phyloP scores from a whole-genome alignment of 208 protist genomes.

The Acanthamoeba triangularis region DNA sequence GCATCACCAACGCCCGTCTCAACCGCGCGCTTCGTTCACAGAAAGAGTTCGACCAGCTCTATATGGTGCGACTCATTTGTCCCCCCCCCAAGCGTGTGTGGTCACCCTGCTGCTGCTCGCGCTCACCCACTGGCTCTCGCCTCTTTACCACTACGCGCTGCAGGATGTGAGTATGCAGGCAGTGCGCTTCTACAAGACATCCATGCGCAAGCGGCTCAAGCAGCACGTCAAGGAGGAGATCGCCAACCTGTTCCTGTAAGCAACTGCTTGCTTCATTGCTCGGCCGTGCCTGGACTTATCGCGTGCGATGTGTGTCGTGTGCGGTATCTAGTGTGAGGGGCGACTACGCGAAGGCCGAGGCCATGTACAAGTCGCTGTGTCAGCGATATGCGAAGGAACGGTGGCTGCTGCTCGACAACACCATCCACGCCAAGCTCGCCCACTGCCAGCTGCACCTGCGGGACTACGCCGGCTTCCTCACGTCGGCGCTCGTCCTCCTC shows the following conservation, averaged over 20 bases:
- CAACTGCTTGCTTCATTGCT: no score
- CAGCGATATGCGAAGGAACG: slow-evolving; percentile 20
- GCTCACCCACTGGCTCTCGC: background rate
- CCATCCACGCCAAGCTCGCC: slow-evolving; percentile 26
- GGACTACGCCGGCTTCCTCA: slow-evolving; percentile 23
- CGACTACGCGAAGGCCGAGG: slow-evolving; percentile 45
- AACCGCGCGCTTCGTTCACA: slow-evolving; percentile 14
- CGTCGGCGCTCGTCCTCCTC: slow-evolving; percentile 34
- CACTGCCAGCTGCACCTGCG: slow-evolving; percentile 44
- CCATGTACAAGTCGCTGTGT: slow-evolving; percentile 31
- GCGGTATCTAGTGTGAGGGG: background rate
- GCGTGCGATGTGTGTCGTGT: background rate
- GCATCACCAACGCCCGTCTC: slow-evolving; percentile 55
- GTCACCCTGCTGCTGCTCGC: background rate
- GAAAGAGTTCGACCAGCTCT: slow-evolving; percentile 35
- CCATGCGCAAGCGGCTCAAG: slow-evolving; percentile 27
- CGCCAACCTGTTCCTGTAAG: slow-evolving; percentile 28
- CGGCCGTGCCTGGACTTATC: background rate
- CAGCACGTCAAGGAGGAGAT: slow-evolving; percentile 55
- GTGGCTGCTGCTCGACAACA: slow-evolving; percentile 12
- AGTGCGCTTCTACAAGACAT: slow-evolving; percentile 53
- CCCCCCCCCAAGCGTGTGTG: no score
- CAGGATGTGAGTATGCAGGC: slow-evolving; percentile 65
- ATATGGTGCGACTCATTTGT: background rate
- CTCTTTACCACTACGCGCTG: background rate